Evolutionary conservation across 352 stramenopile species (phyloP).

Genomic region (Pythium apleroticum): DNA sequence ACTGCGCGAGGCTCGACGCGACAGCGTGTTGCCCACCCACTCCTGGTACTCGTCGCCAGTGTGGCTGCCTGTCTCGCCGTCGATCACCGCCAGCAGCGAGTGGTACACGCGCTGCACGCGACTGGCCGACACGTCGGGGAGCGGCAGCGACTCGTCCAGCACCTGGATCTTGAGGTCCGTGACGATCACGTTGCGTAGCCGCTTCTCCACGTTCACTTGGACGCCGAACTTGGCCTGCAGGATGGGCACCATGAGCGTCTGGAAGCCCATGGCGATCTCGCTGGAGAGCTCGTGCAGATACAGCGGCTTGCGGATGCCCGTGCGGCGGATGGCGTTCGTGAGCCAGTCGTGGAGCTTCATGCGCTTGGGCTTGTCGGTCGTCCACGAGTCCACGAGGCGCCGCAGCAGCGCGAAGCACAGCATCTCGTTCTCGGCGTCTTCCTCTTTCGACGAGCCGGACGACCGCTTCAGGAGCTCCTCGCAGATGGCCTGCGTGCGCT

Average conservation of each 20-base stretch:
- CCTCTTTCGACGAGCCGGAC: slow-evolving; percentile 27
- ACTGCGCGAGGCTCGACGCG: slow-evolving; percentile 18
- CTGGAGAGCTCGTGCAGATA: slow-evolving; percentile 62
- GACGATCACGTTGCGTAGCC: slow-evolving; percentile 57
- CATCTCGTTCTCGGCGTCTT: slow-evolving; percentile 46
- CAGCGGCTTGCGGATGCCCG: slow-evolving; percentile 48
- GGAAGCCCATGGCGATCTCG: slow-evolving; percentile 61
- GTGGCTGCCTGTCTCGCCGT: slow-evolving; percentile 32
- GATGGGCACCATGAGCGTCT: slow-evolving; percentile 62
- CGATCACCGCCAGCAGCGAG: slow-evolving; percentile 52
- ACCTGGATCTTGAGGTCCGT: slow-evolving; percentile 62
- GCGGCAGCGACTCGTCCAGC: slow-evolving; percentile 15
- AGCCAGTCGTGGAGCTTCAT: slow-evolving; percentile 76
- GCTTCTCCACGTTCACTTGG: slow-evolving; percentile 55
- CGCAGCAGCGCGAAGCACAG: slow-evolving; percentile 63
- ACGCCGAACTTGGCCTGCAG: slow-evolving; percentile 56
- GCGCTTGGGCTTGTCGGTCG: slow-evolving; percentile 65
- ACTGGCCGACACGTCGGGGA: slow-evolving; percentile 19
- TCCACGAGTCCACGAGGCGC: slow-evolving; percentile 63
- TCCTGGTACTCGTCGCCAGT: slow-evolving; percentile 38
- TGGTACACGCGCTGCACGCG: slow-evolving; percentile 55
- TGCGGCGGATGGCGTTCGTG: slow-evolving; percentile 59
- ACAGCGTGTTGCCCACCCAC: slow-evolving; percentile 32
- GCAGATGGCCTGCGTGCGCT: slow-evolving; percentile 42
- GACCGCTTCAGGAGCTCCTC: slow-evolving; percentile 34